Conservation (phyloP, 2,329 filamentous ascomycete species). For the Neoscytalidium dimidiatum region DNA sequence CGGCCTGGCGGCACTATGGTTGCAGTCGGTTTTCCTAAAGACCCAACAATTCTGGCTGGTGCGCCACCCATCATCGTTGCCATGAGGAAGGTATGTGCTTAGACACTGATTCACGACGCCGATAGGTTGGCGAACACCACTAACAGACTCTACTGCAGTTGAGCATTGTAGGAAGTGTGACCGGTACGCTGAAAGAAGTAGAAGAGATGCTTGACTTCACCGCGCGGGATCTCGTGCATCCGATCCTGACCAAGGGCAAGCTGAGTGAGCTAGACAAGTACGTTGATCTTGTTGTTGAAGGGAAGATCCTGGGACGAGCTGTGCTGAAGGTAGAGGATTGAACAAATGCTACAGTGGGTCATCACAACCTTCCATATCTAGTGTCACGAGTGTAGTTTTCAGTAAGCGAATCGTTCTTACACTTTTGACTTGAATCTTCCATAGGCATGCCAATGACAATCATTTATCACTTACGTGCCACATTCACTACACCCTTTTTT, state of each 20-base stretch:
- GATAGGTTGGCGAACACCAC: not conserved
- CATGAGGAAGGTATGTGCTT: slow-evolving; percentile 32
- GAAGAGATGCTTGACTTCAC: slow-evolving; percentile 50
- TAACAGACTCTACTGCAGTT: slow-evolving; percentile 22
- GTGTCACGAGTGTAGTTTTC: too few species aligned
- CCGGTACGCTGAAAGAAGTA: slow-evolving; percentile 47
- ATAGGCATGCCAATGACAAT: too few species aligned
- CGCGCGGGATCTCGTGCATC: slow-evolving; percentile 43
- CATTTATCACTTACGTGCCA: too few species aligned
- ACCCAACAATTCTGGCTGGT: slow-evolving; percentile 27
- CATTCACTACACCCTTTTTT: too few species aligned
- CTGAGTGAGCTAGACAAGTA: slow-evolving; percentile 44
- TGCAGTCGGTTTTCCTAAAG: slow-evolving; percentile 31
- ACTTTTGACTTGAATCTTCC: too few species aligned
- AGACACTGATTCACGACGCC: not conserved
- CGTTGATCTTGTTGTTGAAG: slow-evolving; percentile 39
- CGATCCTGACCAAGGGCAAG: slow-evolving; percentile 41
- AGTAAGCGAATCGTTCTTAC: too few species aligned
- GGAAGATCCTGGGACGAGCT: slow-evolving; percentile 43
- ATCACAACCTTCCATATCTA: too few species aligned
- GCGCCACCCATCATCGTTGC: slow-evolving; percentile 41
- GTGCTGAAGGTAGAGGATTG: slow-evolving; percentile 40
- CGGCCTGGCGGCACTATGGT: slow-evolving; percentile 33
- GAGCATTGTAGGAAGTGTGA: slow-evolving; percentile 46
- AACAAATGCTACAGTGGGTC: too few species aligned